These are phyloP conservation scores for Penicillium bovifimosum DNA, from an alignment of 495 filamentous ascomycete species.

Conservation along the genomic window DNA sequence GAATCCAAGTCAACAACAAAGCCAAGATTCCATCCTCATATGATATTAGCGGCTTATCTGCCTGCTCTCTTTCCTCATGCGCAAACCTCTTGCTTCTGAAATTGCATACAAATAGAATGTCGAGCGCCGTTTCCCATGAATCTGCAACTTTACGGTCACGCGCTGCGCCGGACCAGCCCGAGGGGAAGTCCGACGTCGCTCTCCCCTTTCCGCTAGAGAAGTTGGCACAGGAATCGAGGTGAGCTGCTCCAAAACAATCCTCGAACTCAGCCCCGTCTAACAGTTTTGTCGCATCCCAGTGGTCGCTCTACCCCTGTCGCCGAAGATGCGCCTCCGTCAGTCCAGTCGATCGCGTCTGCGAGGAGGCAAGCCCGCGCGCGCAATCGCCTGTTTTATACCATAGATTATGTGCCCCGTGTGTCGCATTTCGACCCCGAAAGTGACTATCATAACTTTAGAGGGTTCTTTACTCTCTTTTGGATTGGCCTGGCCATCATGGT, in stretches of 20 bases:
- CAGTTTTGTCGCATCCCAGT: slow-evolving; percentile 38
- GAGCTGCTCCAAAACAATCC: background rate
- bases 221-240: slow-evolving; percentile 29
- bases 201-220: slow-evolving; percentile 25
- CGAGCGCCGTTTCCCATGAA: slow-evolving; percentile 30
- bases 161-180: slow-evolving; percentile 20
- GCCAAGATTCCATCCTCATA: background rate
- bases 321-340: slow-evolving; percentile 85
- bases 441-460: slow-evolving; percentile 90
- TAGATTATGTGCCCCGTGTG: slow-evolving; percentile 86
- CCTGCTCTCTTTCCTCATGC: slow-evolving; percentile 16
- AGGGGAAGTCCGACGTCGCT: slow-evolving; percentile 19
- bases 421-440: slow-evolving; percentile 93
- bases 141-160: slow-evolving; percentile 30
- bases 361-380: slow-evolving; percentile 81
- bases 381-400: slow-evolving; percentile 88
- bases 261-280: background rate
- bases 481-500: slow-evolving; percentile 95
- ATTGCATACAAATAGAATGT: slow-evolving; percentile 27
- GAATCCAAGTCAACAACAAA: slow-evolving; percentile 1
- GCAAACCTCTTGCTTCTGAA: slow-evolving; percentile 7
- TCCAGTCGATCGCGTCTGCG: slow-evolving; percentile 75
- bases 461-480: slow-evolving; percentile 98
- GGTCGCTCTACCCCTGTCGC: slow-evolving; percentile 86
- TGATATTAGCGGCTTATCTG: background rate